These are phyloP conservation scores for Trichoderma parareesei DNA, from an alignment of 495 filamentous ascomycete genomes.

Conservation along the genomic window DNA sequence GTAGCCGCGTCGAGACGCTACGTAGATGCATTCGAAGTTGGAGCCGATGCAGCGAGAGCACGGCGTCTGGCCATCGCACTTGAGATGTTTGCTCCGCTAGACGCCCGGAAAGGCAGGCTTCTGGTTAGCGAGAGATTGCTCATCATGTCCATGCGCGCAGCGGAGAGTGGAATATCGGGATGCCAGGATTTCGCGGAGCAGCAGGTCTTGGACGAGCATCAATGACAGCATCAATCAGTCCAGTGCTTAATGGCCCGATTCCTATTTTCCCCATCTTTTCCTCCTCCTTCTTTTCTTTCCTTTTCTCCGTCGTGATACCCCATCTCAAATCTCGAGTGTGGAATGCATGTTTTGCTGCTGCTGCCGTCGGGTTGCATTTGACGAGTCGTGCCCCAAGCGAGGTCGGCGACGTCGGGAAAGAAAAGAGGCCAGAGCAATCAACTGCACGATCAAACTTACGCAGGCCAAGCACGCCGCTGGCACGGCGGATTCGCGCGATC, in stretches of 20 bases:
- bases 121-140: not conserved
- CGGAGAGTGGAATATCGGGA: not conserved
- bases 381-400: not conserved
- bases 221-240: too few species aligned
- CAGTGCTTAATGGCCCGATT: too few species aligned
- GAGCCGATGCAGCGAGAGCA: constrained; percentile 37
- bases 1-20: constrained; percentile 44
- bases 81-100: constrained; percentile 43
- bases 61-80: constrained; percentile 39
- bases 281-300: too few species aligned
- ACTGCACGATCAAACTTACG: not conserved
- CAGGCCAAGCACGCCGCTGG: constrained; percentile 12
- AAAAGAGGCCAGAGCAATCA: too few species aligned
- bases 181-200: not conserved
- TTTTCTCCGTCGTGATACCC: too few species aligned
- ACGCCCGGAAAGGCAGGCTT: not conserved
- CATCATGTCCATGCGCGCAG: not conserved
- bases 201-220: not conserved
- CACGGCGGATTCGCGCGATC: not conserved
- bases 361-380: not conserved
- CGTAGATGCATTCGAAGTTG: constrained; percentile 37
- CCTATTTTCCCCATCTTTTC: not conserved
- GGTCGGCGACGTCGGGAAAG: not conserved
- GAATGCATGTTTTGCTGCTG: not conserved
- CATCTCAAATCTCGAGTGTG: too few species aligned